phyloP scores from a whole-genome alignment of 176 grass and related monocot species.

The Carex cristatella region DNA sequence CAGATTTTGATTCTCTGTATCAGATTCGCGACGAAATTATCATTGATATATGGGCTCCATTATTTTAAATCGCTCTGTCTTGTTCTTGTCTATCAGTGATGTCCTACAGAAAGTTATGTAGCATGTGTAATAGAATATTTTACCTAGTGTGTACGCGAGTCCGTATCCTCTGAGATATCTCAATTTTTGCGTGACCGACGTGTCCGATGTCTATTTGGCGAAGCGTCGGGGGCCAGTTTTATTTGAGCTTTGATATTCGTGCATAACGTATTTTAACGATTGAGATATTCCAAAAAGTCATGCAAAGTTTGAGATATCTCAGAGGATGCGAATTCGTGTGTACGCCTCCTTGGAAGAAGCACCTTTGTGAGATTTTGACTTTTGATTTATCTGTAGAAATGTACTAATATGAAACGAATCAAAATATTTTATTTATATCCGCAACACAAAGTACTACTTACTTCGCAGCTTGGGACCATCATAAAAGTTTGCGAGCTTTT shows the following conservation, averaged over 20 bases:
- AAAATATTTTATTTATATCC: background rate
- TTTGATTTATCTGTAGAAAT: background rate
- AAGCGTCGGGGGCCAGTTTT: too few relatives aligned
- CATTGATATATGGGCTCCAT: background rate
- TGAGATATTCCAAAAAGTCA: too few relatives aligned
- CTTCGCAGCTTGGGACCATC: too few relatives aligned
- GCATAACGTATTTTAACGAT: too few relatives aligned
- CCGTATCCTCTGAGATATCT: too few relatives aligned
- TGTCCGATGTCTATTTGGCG: too few relatives aligned
- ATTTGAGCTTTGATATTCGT: too few relatives aligned
- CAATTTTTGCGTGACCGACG: too few relatives aligned
- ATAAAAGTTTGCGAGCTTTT: background rate
- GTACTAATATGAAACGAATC: background rate
- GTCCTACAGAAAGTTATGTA: background rate
- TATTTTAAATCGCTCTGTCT: too few relatives aligned
- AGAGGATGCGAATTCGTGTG: background rate
- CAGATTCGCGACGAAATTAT: background rate
- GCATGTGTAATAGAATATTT: background rate
- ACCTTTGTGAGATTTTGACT: background rate
- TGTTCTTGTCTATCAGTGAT: background rate
- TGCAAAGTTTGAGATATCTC: too few relatives aligned
- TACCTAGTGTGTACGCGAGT: background rate
- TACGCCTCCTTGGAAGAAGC: background rate
- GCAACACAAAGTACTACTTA: background rate
- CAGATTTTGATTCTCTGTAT: background rate